phyloP scores from a whole-genome alignment of 2,329 filamentous ascomycete species.

The Trichoderma brevicompactum region DNA sequence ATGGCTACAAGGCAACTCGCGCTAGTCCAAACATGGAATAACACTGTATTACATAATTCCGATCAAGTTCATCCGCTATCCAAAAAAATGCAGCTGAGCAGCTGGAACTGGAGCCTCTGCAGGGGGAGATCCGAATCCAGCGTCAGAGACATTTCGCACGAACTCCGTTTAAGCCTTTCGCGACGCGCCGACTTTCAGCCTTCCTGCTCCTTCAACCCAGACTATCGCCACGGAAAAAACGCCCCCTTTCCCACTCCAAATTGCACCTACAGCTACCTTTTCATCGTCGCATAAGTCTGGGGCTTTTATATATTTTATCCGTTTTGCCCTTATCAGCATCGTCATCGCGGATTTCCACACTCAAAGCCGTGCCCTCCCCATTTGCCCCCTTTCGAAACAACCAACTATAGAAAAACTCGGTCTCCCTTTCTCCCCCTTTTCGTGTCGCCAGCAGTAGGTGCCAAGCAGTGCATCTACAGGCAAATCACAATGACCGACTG shows the following conservation, averaged over 20 bases:
- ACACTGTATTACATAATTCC: constrained; percentile 7
- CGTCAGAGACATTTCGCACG: constrained; percentile 16
- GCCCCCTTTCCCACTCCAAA: neutral
- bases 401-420: neutral
- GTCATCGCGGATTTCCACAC: neutral
- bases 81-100: constrained; percentile 12
- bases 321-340: neutral
- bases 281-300: neutral
- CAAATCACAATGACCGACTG: constrained; percentile 54
- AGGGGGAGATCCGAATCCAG: constrained; percentile 13
- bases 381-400: constrained; percentile 14
- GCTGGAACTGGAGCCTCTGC: constrained; percentile 12
- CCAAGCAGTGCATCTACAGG: constrained; percentile 1
- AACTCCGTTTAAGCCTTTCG: constrained; percentile 20
- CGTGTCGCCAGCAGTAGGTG: neutral
- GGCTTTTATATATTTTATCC: neutral
- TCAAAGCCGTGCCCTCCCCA: neutral
- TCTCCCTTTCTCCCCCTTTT: constrained; percentile 9
- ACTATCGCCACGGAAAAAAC: neutral
- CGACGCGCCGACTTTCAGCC: constrained; percentile 26
- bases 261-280: neutral
- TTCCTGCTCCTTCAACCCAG: constrained; percentile 23
- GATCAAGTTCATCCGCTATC: neutral
- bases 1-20: too few species aligned
- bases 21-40: neutral